Conservation (phyloP, 2,329 filamentous ascomycete species). For the Aspergillus unguis region DNA sequence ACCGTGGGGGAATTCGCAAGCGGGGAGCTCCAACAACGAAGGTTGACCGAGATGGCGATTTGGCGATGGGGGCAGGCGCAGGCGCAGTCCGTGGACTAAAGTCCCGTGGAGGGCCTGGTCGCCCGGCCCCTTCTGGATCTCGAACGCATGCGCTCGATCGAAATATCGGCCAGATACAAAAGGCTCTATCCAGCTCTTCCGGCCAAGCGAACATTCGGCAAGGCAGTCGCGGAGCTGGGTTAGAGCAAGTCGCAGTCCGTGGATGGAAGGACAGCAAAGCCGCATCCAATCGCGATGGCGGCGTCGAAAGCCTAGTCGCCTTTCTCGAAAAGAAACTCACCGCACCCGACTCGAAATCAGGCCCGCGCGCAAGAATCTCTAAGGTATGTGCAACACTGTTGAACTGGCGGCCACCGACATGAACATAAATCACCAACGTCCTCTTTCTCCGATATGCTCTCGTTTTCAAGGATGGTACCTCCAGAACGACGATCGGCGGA, state of each 20-base stretch:
- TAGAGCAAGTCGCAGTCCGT: constrained; percentile 47
- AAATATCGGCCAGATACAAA: constrained; percentile 36
- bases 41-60: constrained; percentile 60
- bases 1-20: constrained; percentile 53
- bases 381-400: constrained; percentile 66
- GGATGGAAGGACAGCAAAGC: constrained; percentile 69
- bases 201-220: constrained; percentile 42
- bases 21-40: constrained; percentile 40
- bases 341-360: constrained; percentile 47
- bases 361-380: constrained; percentile 62
- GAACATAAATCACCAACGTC: constrained; percentile 35
- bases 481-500: constrained; percentile 42
- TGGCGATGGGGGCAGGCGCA: constrained; percentile 54
- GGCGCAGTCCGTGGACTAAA: constrained; percentile 31
- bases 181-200: constrained; percentile 31
- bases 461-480: constrained; percentile 42
- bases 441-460: constrained; percentile 36
- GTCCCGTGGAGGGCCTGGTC: constrained; percentile 30
- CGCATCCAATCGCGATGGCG: constrained; percentile 62
- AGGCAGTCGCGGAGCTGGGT: constrained; percentile 25
- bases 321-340: constrained; percentile 71
- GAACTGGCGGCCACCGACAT: constrained; percentile 42
- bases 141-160: constrained; percentile 28
- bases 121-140: constrained; percentile 19
- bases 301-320: constrained; percentile 60